Evolutionary conservation across 805 yeast species (phyloP).

Genomic region (Schwanniomyces sp.): DNA sequence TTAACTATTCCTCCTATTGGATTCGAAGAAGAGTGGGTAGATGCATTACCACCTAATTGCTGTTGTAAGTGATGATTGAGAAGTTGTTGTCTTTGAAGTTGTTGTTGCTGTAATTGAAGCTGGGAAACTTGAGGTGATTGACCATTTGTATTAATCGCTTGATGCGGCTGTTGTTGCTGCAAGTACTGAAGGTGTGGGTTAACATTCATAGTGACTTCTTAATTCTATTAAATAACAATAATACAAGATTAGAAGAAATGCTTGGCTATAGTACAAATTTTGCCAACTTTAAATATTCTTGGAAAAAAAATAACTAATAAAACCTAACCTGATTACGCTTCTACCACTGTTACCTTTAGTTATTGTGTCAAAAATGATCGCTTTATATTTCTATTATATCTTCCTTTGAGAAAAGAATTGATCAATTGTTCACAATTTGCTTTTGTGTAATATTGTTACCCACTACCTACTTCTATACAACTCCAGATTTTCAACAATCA

Average conservation of each 20-base stretch:
- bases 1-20: conserved; percentile 38
- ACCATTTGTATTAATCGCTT: conserved; percentile 15
- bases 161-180: conserved; percentile 35
- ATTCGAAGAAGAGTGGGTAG: conserved; percentile 23
- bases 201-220: conserved; percentile 29
- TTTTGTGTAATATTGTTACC: background rate
- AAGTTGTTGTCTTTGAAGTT: conserved; percentile 31
- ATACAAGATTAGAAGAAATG: background rate
- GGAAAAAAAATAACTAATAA: background rate
- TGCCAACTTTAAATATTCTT: background rate
- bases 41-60: conserved; percentile 14
- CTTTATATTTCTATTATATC: background rate
- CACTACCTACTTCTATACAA: background rate
- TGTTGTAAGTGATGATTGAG: conserved; percentile 32
- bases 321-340: background rate
- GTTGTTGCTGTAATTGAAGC: conserved; percentile 26
- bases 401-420: background rate
- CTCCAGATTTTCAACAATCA: background rate
- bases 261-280: background rate
- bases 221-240: background rate
- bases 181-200: conserved; percentile 45
- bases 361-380: background rate
- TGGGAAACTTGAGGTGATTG: conserved; percentile 38
- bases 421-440: background rate
- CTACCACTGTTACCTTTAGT: background rate